These are phyloP conservation scores for Apiotrichum laibachii DNA, from an alignment of 1,284 basidiomycete genomes.

Conservation along the genomic window DNA sequence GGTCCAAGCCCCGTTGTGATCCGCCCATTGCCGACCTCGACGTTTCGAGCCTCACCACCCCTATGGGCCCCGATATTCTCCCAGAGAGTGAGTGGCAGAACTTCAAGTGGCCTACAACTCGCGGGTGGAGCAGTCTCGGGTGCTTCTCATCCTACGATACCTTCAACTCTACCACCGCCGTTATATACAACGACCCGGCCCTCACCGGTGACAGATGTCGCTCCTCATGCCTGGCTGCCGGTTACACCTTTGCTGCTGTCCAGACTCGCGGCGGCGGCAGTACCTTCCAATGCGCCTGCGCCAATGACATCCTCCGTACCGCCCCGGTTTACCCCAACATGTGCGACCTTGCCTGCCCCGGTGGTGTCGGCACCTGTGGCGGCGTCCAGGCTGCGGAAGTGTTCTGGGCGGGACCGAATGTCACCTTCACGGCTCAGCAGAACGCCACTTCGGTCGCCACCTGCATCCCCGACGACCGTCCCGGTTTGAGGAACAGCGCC, in stretches of 20 bases:
- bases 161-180: neutral
- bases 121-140: constrained; percentile 30
- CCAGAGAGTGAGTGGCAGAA: constrained; percentile 7
- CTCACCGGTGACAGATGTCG: constrained; percentile 18
- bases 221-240: constrained; percentile 13
- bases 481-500: constrained; percentile 14
- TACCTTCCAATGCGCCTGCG: constrained; percentile 24
- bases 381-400: constrained; percentile 3
- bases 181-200: neutral
- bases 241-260: constrained; percentile 18
- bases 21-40: constrained; percentile 19
- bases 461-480: constrained; percentile 31
- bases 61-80: constrained; percentile 24
- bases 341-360: constrained; percentile 34
- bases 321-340: constrained; percentile 22
- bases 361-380: constrained; percentile 36
- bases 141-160: constrained; percentile 18
- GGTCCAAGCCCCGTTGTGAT: constrained; percentile 29
- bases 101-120: constrained; percentile 21
- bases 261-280: constrained; percentile 11
- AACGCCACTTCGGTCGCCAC: constrained; percentile 13
- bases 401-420: neutral
- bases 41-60: constrained; percentile 24
- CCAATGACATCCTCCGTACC: constrained; percentile 16
- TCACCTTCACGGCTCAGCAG: neutral